phyloP scores from a whole-genome alignment of 2,329 filamentous ascomycete genomes.

The Orbilia oligospora region DNA sequence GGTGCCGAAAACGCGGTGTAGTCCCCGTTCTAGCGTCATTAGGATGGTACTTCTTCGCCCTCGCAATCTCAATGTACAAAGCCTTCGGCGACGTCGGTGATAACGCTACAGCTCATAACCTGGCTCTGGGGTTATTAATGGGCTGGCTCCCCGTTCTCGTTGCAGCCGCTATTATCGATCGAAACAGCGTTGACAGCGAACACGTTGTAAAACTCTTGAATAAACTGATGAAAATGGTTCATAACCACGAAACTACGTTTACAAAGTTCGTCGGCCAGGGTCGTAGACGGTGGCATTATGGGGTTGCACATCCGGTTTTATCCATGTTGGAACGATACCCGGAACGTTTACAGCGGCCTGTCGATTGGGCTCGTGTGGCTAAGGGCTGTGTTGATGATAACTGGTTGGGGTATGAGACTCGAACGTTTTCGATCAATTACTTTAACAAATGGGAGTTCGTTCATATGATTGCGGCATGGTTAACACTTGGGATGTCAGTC shows the following conservation, averaged over 20 bases:
- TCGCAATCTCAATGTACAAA: slow-evolving; percentile 64
- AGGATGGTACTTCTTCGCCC: slow-evolving; percentile 67
- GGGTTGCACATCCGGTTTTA: slow-evolving; percentile 68
- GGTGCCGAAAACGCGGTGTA: slow-evolving; percentile 67
- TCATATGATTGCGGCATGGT: slow-evolving; percentile 67
- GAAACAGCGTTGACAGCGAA: slow-evolving; percentile 69
- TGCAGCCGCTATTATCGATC: slow-evolving; percentile 69
- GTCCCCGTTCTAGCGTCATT: slow-evolving; percentile 67
- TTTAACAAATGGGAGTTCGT: slow-evolving; percentile 69
- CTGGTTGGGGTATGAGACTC: slow-evolving; percentile 57
- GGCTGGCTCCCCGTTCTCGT: slow-evolving; percentile 70
- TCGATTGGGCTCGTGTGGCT: slow-evolving; percentile 45
- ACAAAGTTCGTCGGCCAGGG: slow-evolving; percentile 68
- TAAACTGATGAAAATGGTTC: slow-evolving; percentile 64
- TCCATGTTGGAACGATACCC: slow-evolving; percentile 61
- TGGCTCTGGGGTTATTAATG: slow-evolving; percentile 68
- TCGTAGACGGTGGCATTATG: slow-evolving; percentile 67
- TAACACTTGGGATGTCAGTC: slow-evolving; percentile 66
- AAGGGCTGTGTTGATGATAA: slow-evolving; percentile 18
- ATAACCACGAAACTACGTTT: slow-evolving; percentile 65
- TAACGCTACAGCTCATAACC: slow-evolving; percentile 68
- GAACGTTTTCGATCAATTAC: slow-evolving; percentile 66
- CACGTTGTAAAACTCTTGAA: slow-evolving; percentile 67
- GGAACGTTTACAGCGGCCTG: slow-evolving; percentile 24
- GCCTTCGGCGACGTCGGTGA: slow-evolving; percentile 66